phyloP scores from a whole-genome alignment of 2,329 filamentous ascomycete species.

The Septoria petroselini region DNA sequence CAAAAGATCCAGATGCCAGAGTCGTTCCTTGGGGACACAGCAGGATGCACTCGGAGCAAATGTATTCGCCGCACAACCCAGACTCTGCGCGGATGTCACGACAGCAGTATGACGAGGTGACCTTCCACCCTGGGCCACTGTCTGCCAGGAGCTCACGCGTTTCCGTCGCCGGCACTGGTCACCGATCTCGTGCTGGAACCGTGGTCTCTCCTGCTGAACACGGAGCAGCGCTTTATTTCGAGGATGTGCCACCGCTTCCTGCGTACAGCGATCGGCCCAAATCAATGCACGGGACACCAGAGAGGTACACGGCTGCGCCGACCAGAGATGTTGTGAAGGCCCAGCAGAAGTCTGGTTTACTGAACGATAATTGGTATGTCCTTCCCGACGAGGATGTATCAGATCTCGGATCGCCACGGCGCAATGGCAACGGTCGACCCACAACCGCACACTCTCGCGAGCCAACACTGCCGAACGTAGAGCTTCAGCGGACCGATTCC shows the following conservation, averaged over 20 bases:
- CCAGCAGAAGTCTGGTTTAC: conserved; percentile 39
- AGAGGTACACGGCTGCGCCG: conserved; percentile 22
- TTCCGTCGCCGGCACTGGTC: conserved; percentile 31
- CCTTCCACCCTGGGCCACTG: conserved; percentile 33
- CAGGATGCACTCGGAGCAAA: conserved; percentile 61
- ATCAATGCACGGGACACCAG: conserved; percentile 15
- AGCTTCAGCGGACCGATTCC: conserved; percentile 29
- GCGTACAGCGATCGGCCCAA: conserved; percentile 5
- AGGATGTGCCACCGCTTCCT: conserved; percentile 20
- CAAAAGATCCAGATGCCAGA: conserved; percentile 43
- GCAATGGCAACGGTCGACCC: conserved; percentile 14
- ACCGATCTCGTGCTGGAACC: conserved; percentile 24
- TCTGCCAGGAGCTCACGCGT: conserved; percentile 40
- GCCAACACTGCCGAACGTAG: conserved; percentile 22
- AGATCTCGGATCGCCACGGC: conserved; percentile 30
- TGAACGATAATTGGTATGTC: conserved; percentile 51
- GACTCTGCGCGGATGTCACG: conserved; percentile 54
- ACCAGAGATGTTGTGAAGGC: conserved; percentile 23
- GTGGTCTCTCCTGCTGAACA: conserved; percentile 20
- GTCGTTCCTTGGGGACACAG: conserved; percentile 79
- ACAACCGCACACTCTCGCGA: conserved; percentile 9
- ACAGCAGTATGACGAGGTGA: conserved; percentile 45
- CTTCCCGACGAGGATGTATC: conserved; percentile 31
- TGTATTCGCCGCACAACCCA: conserved; percentile 53
- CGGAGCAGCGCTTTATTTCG: conserved; percentile 18